phyloP scores from a whole-genome alignment of 805 yeast genomes.

The Lipomyces mesembrius region DNA sequence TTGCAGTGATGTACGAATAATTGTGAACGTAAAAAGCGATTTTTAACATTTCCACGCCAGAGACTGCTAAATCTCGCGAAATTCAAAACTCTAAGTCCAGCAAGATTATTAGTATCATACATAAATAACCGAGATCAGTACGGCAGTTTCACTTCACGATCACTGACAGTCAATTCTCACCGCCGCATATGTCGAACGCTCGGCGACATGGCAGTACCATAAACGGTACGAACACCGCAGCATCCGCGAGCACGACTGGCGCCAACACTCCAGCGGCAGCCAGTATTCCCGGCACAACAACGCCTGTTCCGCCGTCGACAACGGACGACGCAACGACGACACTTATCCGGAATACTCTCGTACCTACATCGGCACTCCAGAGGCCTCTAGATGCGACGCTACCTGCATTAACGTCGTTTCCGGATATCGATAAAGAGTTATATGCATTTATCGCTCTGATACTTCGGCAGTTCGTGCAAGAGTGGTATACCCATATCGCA shows the following conservation, averaged over 20 bases:
- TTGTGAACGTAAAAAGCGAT: not conserved
- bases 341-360: slow-evolving; percentile 32
- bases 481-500: slow-evolving; percentile 53
- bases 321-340: slow-evolving; percentile 31
- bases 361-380: slow-evolving; percentile 31
- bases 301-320: slow-evolving; percentile 3
- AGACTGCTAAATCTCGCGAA: not conserved
- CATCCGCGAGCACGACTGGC: not conserved
- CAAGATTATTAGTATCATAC: too few relatives aligned
- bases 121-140: too few relatives aligned
- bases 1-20: not conserved
- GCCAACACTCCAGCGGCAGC: not conserved
- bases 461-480: slow-evolving; percentile 53
- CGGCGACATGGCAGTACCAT: slow-evolving; percentile 20
- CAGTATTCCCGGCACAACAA: not conserved
- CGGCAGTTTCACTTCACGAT: not conserved
- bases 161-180: not conserved
- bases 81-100: not conserved
- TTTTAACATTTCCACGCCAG: not conserved
- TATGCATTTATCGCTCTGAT: slow-evolving; percentile 55
- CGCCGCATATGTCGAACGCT: slow-evolving; percentile 17
- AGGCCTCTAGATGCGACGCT: slow-evolving; percentile 29
- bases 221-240: not conserved
- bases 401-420: slow-evolving; percentile 36
- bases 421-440: slow-evolving; percentile 52